Base-by-base conservation (phyloP, 805 yeast species). In the Cyberlindnera sargentensis region DNA sequence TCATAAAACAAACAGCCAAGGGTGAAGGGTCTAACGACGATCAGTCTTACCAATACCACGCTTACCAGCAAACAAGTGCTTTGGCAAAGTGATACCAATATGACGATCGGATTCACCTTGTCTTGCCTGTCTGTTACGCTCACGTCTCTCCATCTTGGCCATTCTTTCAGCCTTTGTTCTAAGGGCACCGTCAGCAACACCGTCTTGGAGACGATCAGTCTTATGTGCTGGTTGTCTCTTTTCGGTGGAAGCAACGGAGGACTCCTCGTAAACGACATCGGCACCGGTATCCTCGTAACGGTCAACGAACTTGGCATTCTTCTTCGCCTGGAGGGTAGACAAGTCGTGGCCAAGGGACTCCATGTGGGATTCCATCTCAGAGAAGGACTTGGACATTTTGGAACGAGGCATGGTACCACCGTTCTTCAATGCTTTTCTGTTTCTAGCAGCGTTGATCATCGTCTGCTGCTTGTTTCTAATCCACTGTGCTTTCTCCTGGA, bases 61-160 rank as follows among this genome's bases (percentile, higher is more conserved):
- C 77, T 93, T 93, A 70, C 99, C 99, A 58, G 88, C 71, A 73
- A 84, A 85, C 76, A 93, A 74, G 70, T 93, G 99, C 73, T 90
- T 91, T 51, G 97, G 96, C 70, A 86, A 67, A 49, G 86, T 71
- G 41, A 85, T 93, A 43, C 89, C 77, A 45, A 79, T 72, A 65
- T 88, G 95, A 68, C 98, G 82, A 70, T 93, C 99, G 61, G 86
- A 84, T 72, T 93, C 99, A 72, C 98, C 96, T 53, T 80, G 84
- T 68, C 95, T 82, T 36, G 97, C 96, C 60, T 73, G 67, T 72
- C 90, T 82, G 70, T 90, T 87, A 72, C 98, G 81, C 62, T 85
- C 95, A 70, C 96, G 82, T 78, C 96, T 87, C 66, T 86, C 90
- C 57, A 86, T 65, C 73, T 89, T 90, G 61, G 79, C 84, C 68